Conservation (phyloP, 2,329 filamentous ascomycete species). For the Tolypocladium album region DNA sequence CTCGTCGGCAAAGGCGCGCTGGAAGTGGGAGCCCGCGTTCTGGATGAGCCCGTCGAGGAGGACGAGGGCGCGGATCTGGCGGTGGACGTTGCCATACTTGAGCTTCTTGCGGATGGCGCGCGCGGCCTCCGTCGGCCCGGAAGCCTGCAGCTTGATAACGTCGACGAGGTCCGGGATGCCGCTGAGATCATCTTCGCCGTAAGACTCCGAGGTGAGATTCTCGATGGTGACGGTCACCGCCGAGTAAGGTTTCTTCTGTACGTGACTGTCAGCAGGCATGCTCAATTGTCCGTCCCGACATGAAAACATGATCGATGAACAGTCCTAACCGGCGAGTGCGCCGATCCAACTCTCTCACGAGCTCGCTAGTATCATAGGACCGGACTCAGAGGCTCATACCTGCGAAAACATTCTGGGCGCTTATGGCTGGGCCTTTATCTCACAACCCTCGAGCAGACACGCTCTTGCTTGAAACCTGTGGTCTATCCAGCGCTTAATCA, state of each 20-base stretch:
- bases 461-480: not conserved
- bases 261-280: not conserved
- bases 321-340: not conserved
- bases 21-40: constrained; percentile 81
- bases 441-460: not conserved
- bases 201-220: constrained; percentile 77
- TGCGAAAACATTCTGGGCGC: not conserved
- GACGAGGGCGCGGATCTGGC: constrained; percentile 78
- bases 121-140: constrained; percentile 80
- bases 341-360: not conserved
- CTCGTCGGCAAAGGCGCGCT: constrained; percentile 81
- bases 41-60: constrained; percentile 90
- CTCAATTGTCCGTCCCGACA: not conserved
- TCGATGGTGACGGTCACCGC: constrained; percentile 91
- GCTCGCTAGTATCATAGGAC: not conserved
- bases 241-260: constrained; percentile 66
- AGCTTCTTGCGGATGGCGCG: constrained; percentile 93
- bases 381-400: not conserved
- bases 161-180: constrained; percentile 93
- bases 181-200: constrained; percentile 81
- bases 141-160: constrained; percentile 78
- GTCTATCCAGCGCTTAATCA: not conserved
- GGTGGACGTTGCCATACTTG: constrained; percentile 94
- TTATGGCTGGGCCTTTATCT: not conserved
- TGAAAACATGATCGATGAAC: not conserved